phyloP scores from a whole-genome alignment of 208 protist genomes.

The Histomonas meleagridis region DNA sequence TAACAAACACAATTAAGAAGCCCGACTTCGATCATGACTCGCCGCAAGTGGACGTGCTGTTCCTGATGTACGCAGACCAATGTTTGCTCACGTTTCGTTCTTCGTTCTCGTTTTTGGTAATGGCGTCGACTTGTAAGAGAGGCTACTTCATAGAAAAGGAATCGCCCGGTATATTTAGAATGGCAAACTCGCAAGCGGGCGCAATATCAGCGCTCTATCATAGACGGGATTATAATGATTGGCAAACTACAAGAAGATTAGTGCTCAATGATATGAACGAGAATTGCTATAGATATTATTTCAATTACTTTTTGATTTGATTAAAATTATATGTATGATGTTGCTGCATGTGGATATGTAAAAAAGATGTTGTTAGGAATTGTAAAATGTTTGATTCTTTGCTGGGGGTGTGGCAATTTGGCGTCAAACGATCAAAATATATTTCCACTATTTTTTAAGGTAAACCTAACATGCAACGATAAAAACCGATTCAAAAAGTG shows the following conservation, averaged over 20 bases:
- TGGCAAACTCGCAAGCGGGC: background rate
- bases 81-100: background rate
- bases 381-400: too few relatives aligned
- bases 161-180: background rate
- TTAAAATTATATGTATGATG: background rate
- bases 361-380: too few relatives aligned
- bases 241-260: slow-evolving; percentile 21
- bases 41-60: background rate
- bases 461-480: too few relatives aligned
- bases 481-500: too few relatives aligned
- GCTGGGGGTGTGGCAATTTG: too few relatives aligned
- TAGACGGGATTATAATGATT: background rate
- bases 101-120: background rate
- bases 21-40: slow-evolving; percentile 7
- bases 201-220: background rate
- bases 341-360: too few relatives aligned
- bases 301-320: slow-evolving; percentile 17
- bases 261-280: background rate
- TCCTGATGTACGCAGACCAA: background rate
- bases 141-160: slow-evolving; percentile 8
- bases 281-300: background rate
- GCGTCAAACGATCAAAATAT: too few relatives aligned
- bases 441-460: too few relatives aligned
- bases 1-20: background rate
- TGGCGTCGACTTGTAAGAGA: background rate